These are phyloP conservation scores for Starmerella powellii DNA, from an alignment of 805 yeast species.

Conservation along the genomic window DNA sequence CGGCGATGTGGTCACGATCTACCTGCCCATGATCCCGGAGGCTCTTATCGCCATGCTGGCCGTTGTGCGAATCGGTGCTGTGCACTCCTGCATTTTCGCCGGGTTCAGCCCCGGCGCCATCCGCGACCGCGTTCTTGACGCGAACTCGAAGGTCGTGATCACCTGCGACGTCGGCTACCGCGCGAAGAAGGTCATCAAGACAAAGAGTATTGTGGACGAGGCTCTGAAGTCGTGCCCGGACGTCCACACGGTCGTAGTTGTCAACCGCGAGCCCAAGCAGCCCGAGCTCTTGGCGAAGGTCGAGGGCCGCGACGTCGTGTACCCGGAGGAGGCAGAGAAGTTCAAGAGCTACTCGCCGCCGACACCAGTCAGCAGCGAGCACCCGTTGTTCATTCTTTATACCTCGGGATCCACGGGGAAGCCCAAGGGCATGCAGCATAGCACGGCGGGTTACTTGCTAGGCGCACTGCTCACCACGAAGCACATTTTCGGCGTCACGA, in stretches of 20 bases:
- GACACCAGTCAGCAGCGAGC: conserved; percentile 77
- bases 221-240: conserved; percentile 60
- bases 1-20: conserved; percentile 95
- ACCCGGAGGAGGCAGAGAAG: conserved; percentile 81
- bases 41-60: conserved; percentile 92
- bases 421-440: conserved; percentile 95
- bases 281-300: conserved; percentile 38
- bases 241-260: conserved; percentile 75
- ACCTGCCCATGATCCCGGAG: conserved; percentile 96
- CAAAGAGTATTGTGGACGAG: conserved; percentile 91
- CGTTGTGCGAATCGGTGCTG: conserved; percentile 83
- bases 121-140: conserved; percentile 81
- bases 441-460: conserved; percentile 85
- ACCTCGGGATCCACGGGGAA: conserved; percentile 98
- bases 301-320: conserved; percentile 79
- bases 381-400: conserved; percentile 87
- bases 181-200: conserved; percentile 74
- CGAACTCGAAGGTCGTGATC: conserved; percentile 71
- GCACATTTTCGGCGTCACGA: conserved; percentile 87
- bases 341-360: conserved; percentile 81
- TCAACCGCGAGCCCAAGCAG: conserved; percentile 51
- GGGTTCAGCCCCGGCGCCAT: conserved; percentile 92
- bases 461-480: conserved; percentile 87
- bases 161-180: conserved; percentile 93
- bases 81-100: conserved; percentile 93